Evolutionary conservation across 2,329 filamentous ascomycete species (phyloP).

Genomic region (Exophiala lecanii-corni): DNA sequence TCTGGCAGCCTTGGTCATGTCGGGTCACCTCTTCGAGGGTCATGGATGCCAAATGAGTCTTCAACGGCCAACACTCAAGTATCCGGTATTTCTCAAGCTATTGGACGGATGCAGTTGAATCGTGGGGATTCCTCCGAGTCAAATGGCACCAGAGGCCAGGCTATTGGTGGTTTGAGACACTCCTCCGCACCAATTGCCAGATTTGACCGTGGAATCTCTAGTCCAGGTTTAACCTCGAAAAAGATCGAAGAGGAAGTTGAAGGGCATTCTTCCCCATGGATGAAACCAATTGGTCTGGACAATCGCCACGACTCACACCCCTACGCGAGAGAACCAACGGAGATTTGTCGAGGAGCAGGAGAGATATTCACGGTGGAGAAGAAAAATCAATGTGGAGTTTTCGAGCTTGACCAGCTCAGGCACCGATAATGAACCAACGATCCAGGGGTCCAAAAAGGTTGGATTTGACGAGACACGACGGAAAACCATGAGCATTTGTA

Average conservation of each 20-base stretch:
- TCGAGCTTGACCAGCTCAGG: constrained; percentile 10
- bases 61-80: constrained; percentile 16
- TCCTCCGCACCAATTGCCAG: constrained; percentile 30
- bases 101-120: constrained; percentile 35
- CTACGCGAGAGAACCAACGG: constrained; percentile 20
- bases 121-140: constrained; percentile 33
- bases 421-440: not conserved
- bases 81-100: constrained; percentile 28
- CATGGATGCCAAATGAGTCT: constrained; percentile 34
- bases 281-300: constrained; percentile 29
- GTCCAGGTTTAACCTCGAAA: constrained; percentile 41
- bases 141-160: constrained; percentile 8
- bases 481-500: not conserved
- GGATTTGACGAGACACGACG: too few relatives aligned
- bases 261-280: constrained; percentile 49
- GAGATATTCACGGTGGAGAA: constrained; percentile 5
- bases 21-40: constrained; percentile 62
- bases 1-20: constrained; percentile 54
- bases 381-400: constrained; percentile 19
- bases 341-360: constrained; percentile 8
- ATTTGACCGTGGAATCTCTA: constrained; percentile 43
- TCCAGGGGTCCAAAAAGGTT: too few relatives aligned
- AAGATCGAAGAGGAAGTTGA: constrained; percentile 47
- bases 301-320: constrained; percentile 19
- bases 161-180: constrained; percentile 36